phyloP scores from a whole-genome alignment of 192 early-diverging fungal genomes.

The Umbelopsis ramanniana region DNA sequence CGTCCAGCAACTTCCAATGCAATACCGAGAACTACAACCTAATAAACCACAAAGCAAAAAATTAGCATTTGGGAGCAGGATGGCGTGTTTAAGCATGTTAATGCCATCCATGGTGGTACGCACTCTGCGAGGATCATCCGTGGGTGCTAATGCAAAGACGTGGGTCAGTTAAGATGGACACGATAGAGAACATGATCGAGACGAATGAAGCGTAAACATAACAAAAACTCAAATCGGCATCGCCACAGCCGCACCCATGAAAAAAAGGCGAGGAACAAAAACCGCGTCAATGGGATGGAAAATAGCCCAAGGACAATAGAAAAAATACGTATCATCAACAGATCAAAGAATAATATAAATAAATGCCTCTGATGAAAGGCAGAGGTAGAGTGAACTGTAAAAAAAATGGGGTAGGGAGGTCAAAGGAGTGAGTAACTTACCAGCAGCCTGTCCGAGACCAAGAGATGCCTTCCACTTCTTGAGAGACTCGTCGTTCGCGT shows the following conservation, averaged over 20 bases:
- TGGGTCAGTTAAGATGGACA: not conserved
- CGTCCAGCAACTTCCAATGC: slow-evolving; percentile 76
- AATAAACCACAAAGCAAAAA: not conserved
- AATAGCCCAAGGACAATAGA: not conserved
- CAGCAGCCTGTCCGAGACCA: slow-evolving; percentile 66
- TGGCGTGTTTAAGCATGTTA: no score
- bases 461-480: slow-evolving; percentile 97
- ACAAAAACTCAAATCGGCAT: not conserved
- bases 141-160: not conserved
- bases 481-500: slow-evolving; percentile 92
- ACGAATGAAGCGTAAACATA: not conserved
- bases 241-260: slow-evolving; percentile 1
- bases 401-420: not conserved
- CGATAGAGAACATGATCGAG: not conserved
- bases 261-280: not conserved
- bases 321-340: no score
- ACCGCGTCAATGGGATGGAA: not conserved
- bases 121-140: slow-evolving; percentile 19
- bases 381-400: not conserved
- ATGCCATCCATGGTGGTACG: not conserved
- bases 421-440: slow-evolving; percentile 38
- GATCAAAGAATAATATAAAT: no score
- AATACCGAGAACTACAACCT: slow-evolving; percentile 77
- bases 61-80: not conserved
- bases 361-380: not conserved